Evolutionary conservation across 768 basidiomycete genomes (phyloP), one percentile per base, ranked within the genome.

Genomic region (Mycena maculata): DNA sequence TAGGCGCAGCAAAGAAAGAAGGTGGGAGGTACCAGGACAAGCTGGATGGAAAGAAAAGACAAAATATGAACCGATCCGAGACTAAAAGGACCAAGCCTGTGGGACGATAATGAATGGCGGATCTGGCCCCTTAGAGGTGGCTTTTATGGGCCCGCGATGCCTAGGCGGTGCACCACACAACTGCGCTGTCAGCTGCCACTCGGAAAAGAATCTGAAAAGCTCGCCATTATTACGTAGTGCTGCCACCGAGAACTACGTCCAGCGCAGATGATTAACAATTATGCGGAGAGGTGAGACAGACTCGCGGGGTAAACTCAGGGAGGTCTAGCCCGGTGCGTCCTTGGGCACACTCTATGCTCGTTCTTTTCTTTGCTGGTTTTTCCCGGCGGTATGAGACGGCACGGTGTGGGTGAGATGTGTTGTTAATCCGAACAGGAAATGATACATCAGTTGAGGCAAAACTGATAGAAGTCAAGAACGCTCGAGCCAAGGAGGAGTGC

Each of bases 111-210:
- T 56, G 55, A 53, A 60, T 59, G 64, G 16, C 11, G 56, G 44
- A 8, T 4, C 12, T 4, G 38, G 23, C 39, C 25, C 2, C 3
- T 4, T 4, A 33, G 11, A 20, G 15, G 23, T 20, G 44, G 41
- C 27, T 22, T 64, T 64, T 64, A 64, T 49, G 39, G 22, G 55
- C 38, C 41, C 27, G 13, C n/a, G 20, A 33, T 11, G 31, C 13
- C 33, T 11, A 57, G 28, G 63, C 63, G 63, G 56, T 64, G 63
- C 54, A 63, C 54, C 47, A 45, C 36, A 23, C 61, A 55, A 31
- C 45, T 56, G 54, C 27, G 12, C 54, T 64, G 55, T 49, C 63
- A 56, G 16, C 47, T 63, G 62, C n/a, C 62, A 63, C 3, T 12
- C 33, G 27, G 16, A 25, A n/a, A 36, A 10, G 15, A 63, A 16